Percentiles rank a stretch among this genome's conserved stretches.
phyloP scores from a whole-genome alignment of 352 stramenopile species.

The Phytophthora nicotianae region DNA sequence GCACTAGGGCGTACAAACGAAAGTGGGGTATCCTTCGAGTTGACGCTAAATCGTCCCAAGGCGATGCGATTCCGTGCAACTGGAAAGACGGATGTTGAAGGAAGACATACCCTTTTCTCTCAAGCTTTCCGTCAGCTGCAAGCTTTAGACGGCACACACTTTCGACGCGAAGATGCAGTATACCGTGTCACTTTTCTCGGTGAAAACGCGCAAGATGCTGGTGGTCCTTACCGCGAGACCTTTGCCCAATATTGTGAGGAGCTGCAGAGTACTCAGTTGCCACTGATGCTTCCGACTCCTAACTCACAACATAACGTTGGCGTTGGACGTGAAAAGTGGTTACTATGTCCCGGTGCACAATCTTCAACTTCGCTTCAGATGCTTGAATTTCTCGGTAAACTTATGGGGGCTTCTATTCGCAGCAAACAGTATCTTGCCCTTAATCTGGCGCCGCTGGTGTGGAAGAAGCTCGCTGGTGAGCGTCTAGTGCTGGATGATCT shows the following conservation, averaged over 20 bases:
- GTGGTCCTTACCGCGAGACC: conserved; percentile 87
- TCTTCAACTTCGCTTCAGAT: conserved; percentile 66
- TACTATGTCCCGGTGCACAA: conserved; percentile 83
- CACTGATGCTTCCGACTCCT: conserved; percentile 87
- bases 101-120: conserved; percentile 75
- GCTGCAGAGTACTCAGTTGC: conserved; percentile 74
- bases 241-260: conserved; percentile 86
- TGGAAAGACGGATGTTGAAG: conserved; percentile 63
- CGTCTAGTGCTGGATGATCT: conserved; percentile 82
- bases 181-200: conserved; percentile 89
- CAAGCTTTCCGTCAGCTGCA: conserved; percentile 88
- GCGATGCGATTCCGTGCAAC: conserved; percentile 78
- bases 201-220: conserved; percentile 86
- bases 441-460: conserved; percentile 87
- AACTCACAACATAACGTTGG: conserved; percentile 92
- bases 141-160: conserved; percentile 60
- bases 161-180: conserved; percentile 69
- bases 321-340: conserved; percentile 87
- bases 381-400: conserved; percentile 93
- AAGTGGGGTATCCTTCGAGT: conserved; percentile 50
- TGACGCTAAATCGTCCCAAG: conserved; percentile 83
- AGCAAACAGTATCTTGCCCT: conserved; percentile 91
- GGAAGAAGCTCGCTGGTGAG: conserved; percentile 89
- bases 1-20: conserved; percentile 61
- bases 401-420: conserved; percentile 89